Conservation (phyloP, 2,329 filamentous ascomycete species). For the Rhynchosporium graminicola region DNA sequence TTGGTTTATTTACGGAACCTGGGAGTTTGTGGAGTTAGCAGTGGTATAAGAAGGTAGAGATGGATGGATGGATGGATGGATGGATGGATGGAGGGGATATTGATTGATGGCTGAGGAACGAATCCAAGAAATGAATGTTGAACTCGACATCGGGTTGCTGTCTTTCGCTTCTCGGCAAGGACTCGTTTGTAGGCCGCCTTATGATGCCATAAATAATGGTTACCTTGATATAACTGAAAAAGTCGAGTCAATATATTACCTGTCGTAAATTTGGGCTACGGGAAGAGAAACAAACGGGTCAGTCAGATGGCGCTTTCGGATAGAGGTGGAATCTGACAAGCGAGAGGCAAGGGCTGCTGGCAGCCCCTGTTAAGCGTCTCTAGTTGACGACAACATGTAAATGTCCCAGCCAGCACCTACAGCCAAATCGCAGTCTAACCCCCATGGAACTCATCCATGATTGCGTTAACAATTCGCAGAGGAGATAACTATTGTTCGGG, state of each 20-base stretch:
- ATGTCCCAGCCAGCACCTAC: background rate
- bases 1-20: background rate
- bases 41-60: background rate
- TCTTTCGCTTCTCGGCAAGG: background rate
- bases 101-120: background rate
- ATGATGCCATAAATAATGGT: background rate
- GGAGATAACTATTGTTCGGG: background rate
- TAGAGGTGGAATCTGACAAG: slow-evolving; percentile 17
- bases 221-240: background rate
- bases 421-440: background rate
- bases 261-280: background rate
- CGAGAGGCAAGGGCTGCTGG: slow-evolving; percentile 22
- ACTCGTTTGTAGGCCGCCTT: background rate
- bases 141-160: background rate
- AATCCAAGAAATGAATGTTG: background rate
- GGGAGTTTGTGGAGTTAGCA: background rate
- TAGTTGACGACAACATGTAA: too few species aligned
- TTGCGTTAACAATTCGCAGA: background rate
- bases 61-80: background rate
- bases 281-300: background rate
- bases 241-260: background rate
- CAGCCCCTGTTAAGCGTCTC: slow-evolving; percentile 5
- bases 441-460: background rate
- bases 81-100: too few species aligned
- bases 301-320: background rate